Conservation (phyloP, 192 early-diverging fungal species). For the Lobosporangium transversale region DNA sequence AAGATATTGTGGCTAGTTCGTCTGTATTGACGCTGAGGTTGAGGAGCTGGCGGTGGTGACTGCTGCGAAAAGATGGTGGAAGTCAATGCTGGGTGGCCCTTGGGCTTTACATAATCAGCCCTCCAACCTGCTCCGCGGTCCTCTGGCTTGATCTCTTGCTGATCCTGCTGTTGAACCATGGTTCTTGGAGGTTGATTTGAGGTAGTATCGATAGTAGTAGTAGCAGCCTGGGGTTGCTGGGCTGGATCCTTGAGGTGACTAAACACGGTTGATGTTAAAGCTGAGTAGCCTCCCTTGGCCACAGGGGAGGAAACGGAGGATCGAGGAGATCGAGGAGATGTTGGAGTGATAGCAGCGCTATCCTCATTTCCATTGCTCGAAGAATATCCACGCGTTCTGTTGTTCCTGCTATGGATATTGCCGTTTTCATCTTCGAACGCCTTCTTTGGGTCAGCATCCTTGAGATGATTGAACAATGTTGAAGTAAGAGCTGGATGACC, state of each 20-base stretch:
- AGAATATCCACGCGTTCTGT: neutral
- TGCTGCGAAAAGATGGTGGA: constrained; percentile 29
- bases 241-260: constrained; percentile 7
- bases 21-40: constrained; percentile 16
- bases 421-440: neutral
- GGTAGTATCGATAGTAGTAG: constrained; percentile 6
- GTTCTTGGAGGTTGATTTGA: constrained; percentile 4
- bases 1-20: constrained; percentile 50
- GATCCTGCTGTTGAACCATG: constrained; percentile 2
- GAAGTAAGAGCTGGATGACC: constrained; percentile 46
- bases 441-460: neutral
- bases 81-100: constrained; percentile 49
- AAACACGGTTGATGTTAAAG: constrained; percentile 42
- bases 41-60: neutral
- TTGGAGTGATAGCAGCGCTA: no score
- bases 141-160: constrained; percentile 11
- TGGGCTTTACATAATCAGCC: constrained; percentile 40
- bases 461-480: constrained; percentile 31
- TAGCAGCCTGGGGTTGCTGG: constrained; percentile 1
- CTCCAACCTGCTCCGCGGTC: constrained; percentile 46
- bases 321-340: no score
- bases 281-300: constrained; percentile 38
- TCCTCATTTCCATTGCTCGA: neutral
- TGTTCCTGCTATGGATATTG: constrained; percentile 4
- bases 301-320: neutral